Evolutionary conservation across 2,329 filamentous ascomycete species (phyloP), one percentile per base, ranked within the genome.

Genomic region (Scedosporium boydii): DNA sequence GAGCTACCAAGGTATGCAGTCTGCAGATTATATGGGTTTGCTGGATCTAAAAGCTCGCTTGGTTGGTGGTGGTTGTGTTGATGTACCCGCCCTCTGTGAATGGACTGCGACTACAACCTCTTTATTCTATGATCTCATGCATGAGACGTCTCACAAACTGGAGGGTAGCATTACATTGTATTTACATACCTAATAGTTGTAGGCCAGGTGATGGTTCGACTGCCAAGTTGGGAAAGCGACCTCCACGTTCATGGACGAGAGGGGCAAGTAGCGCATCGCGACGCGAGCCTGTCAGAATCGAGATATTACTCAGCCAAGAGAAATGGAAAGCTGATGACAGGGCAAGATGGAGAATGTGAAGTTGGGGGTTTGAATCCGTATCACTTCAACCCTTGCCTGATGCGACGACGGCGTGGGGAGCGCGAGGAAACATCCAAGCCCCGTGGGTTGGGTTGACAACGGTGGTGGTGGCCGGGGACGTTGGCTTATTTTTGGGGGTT

Each of bases 231-330:
- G 59, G 59, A 55, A 61, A 44, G 46, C 23, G 29, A 26, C 46
- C 46, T 23, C 59, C 42, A 29, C 44, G 48, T 27, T 12, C 5
- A 41, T 48, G 9, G 42, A 26, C 48, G 42, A 41, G 55, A 61
- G 23, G 48, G 18, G 48, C 27, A 51, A 42, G 59, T 51, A 34
- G 38, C 18, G 51, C 29, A 42, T 18, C 59, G 12, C 48, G 18
- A 21, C 26, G 16, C 56, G 56, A 61, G 64, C 72, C 72, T 74
- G 68, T 74, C 67, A 73, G 68, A 69, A 68, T 67, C 55, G 59
- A 68, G 68, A 59, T 71, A 74, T 74, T 74, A 74, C 70, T 74
- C 59, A 63, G 53, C 60, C 21, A 41, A 29, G 29, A 34, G 16
- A 57, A 58, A 57, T 57, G 29, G 26, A 34, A 18, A n/a, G 41